Conservation (phyloP, 2,329 filamentous ascomycete species). For the Endoconidiophora laricicola region DNA sequence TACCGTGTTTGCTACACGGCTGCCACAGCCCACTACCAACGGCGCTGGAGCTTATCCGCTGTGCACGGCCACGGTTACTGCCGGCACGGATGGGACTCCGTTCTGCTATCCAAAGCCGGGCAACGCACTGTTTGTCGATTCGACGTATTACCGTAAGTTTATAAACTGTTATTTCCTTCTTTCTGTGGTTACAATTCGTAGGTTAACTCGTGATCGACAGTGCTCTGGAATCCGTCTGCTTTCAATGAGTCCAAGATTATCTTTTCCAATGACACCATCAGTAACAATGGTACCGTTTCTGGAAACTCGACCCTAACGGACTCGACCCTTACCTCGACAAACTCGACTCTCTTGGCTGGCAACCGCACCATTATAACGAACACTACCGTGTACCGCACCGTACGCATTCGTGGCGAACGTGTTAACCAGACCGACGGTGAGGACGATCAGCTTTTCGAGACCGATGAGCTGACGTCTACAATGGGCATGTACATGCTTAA, state of each 20-base stretch:
- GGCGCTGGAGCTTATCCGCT: constrained; percentile 29
- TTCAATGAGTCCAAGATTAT: constrained; percentile 27
- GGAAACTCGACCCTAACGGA: constrained; percentile 12
- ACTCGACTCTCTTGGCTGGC: background rate
- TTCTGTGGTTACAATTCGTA: background rate
- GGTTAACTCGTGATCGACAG: constrained; percentile 18
- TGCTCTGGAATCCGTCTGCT: constrained; percentile 39
- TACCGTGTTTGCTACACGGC: constrained; percentile 28
- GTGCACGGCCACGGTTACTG: constrained; percentile 29
- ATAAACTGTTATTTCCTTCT: background rate
- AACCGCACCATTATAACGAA: background rate
- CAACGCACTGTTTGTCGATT: constrained; percentile 27
- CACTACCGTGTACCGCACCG: constrained; percentile 12
- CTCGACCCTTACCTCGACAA: background rate
- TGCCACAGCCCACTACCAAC: constrained; percentile 27
- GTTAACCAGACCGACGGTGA: constrained; percentile 26
- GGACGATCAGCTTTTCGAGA: constrained; percentile 23
- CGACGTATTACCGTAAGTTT: constrained; percentile 34
- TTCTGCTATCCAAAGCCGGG: constrained; percentile 33
- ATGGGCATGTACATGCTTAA: constrained; percentile 33
- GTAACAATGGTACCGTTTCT: constrained; percentile 18
- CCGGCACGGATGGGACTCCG: constrained; percentile 29
- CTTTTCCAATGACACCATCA: constrained; percentile 15
- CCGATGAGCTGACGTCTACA: constrained; percentile 20
- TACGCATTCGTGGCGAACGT: constrained; percentile 20